phyloP scores from a whole-genome alignment of 768 basidiomycete species.

The Lactarius hengduanensis region DNA sequence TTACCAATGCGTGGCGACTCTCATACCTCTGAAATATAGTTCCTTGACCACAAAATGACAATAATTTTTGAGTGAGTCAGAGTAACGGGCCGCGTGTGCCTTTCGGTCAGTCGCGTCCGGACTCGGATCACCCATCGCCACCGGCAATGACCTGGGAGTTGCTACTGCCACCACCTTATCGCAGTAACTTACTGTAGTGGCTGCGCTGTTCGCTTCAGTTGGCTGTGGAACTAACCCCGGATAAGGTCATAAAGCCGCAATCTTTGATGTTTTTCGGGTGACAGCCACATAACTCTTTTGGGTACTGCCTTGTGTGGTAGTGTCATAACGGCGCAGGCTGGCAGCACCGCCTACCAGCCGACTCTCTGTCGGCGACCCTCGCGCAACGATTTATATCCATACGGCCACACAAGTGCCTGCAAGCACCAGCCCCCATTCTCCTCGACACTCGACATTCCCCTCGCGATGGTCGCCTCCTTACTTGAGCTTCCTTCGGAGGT shows the following conservation, averaged over 20 bases:
- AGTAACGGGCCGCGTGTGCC: no score
- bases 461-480: constrained; percentile 3
- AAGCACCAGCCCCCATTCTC: not conserved
- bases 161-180: constrained; percentile 1
- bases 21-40: not conserved
- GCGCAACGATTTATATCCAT: constrained; percentile 5
- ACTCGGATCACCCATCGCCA: no score
- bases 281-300: not conserved
- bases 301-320: not conserved
- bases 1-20: not conserved
- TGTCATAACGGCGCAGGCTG: not conserved
- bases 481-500: constrained; percentile 18
- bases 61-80: not conserved
- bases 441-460: not conserved
- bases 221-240: not conserved
- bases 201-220: not conserved
- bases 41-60: not conserved
- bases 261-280: not conserved
- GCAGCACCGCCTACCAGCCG: not conserved
- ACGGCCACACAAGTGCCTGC: not conserved
- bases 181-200: not conserved
- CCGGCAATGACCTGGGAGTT: not conserved
- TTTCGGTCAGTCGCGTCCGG: no score
- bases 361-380: not conserved
- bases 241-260: not conserved